Evolutionary conservation across 495 filamentous ascomycete genomes (phyloP).

Genomic region (Corynascus novoguineensis): DNA sequence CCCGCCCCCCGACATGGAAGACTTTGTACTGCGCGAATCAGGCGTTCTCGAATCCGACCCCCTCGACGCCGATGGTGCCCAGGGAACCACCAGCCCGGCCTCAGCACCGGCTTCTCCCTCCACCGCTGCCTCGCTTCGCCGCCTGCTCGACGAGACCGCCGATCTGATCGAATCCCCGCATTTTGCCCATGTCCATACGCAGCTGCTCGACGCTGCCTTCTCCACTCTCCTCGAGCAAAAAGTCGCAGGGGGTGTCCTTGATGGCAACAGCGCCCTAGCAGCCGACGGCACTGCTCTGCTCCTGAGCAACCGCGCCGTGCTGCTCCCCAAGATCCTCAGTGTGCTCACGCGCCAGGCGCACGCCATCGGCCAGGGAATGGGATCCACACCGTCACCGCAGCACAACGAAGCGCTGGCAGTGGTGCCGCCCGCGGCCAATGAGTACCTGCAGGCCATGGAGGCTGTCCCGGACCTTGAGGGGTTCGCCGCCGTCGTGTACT

Average conservation of each 20-base stretch:
- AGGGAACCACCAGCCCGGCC: slow-evolving; percentile 38
- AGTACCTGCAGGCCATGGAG: slow-evolving; percentile 83
- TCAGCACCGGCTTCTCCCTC: slow-evolving; percentile 21
- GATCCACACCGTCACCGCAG: too few relatives aligned
- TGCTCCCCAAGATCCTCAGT: slow-evolving; percentile 83
- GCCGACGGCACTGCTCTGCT: slow-evolving; percentile 18
- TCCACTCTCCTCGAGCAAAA: slow-evolving; percentile 73
- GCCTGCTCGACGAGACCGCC: slow-evolving; percentile 90
- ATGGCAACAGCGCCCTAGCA: slow-evolving; percentile 38
- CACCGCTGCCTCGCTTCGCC: slow-evolving; percentile 58
- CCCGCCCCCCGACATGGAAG: slow-evolving; percentile 69
- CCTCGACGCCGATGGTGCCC: not conserved
- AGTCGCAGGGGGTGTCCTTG: slow-evolving; percentile 71
- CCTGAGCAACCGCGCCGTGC: slow-evolving; percentile 60
- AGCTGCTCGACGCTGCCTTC: slow-evolving; percentile 83
- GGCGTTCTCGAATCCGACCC: slow-evolving; percentile 58
- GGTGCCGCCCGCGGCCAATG: too few relatives aligned
- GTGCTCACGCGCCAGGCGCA: slow-evolving; percentile 85
- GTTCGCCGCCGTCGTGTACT: slow-evolving; percentile 91
- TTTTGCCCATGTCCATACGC: slow-evolving; percentile 75
- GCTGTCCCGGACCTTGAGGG: slow-evolving; percentile 80
- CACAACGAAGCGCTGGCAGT: too few relatives aligned
- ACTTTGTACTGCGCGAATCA: slow-evolving; percentile 74
- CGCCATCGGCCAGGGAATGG: slow-evolving; percentile 72
- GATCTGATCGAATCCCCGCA: slow-evolving; percentile 92